Evolutionary conservation across 2,329 filamentous ascomycete species (phyloP).

Genomic region (Ophiostoma sp.): DNA sequence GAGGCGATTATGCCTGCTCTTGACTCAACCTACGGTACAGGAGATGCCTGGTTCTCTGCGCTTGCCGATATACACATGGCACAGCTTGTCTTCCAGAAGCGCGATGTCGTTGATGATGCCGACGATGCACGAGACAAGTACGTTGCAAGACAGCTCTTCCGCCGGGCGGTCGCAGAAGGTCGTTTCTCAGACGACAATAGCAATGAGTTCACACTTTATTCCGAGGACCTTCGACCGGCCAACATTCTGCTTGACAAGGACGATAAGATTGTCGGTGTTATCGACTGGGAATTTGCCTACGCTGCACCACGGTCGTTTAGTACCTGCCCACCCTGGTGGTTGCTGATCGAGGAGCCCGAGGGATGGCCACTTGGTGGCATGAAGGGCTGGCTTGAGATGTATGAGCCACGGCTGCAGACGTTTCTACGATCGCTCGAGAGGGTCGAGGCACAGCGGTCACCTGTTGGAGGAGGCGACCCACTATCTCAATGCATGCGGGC

Average conservation of each 20-base stretch:
- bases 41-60: conserved; percentile 41
- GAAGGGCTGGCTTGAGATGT: conserved; percentile 36
- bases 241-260: conserved; percentile 37
- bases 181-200: conserved; percentile 29
- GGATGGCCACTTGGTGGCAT: conserved; percentile 38
- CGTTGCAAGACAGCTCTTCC: too few species aligned
- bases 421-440: conserved; percentile 39
- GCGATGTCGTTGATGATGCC: too few species aligned
- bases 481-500: conserved; percentile 33
- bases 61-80: conserved; percentile 45
- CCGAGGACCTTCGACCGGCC: conserved; percentile 39
- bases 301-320: conserved; percentile 37
- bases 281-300: conserved; percentile 46
- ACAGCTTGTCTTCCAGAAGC: conserved; percentile 45
- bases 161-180: conserved; percentile 36
- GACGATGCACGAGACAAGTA: too few species aligned
- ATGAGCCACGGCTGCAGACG: conserved; percentile 37
- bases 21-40: conserved; percentile 30
- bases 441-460: not conserved
- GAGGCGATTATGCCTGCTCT: not conserved
- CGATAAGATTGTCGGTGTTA: conserved; percentile 36
- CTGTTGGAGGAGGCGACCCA: too few species aligned
- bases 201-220: conserved; percentile 34
- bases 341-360: conserved; percentile 38
- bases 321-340: conserved; percentile 40